A percentile compares a stretch with the other conserved stretches of the same genome.
These are phyloP conservation scores for Aureobasidium sp. DNA, from an alignment of 2,329 filamentous ascomycete species.

Conservation along the genomic window DNA sequence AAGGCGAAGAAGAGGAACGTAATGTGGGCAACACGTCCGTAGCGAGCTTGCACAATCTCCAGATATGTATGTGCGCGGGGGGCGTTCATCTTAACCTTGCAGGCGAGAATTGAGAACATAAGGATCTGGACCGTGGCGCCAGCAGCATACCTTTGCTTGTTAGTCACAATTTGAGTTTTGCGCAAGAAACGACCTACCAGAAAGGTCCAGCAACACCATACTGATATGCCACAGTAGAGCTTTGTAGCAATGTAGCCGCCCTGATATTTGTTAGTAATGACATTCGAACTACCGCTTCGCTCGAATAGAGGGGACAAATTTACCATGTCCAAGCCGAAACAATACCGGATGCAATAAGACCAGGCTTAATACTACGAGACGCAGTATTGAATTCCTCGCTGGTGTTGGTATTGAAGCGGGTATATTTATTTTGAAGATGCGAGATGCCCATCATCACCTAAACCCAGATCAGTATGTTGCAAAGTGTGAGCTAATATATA, in stretches of 20 bases:
- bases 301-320: too few relatives aligned
- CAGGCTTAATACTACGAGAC: constrained; percentile 88
- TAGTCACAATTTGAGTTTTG: too few relatives aligned
- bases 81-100: constrained; percentile 87
- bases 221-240: constrained; percentile 82
- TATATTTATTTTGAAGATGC: too few relatives aligned
- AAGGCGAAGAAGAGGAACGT: constrained; percentile 87
- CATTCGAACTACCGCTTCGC: too few relatives aligned
- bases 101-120: constrained; percentile 90
- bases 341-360: constrained; percentile 89
- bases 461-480: too few relatives aligned
- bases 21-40: constrained; percentile 76
- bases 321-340: constrained; percentile 96
- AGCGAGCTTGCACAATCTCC: constrained; percentile 84
- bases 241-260: too few relatives aligned
- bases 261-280: too few relatives aligned
- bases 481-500: constrained; percentile 85
- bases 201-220: constrained; percentile 71
- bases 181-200: too few relatives aligned
- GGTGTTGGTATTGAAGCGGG: too few relatives aligned
- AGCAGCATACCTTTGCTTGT: too few relatives aligned
- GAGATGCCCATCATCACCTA: too few relatives aligned
- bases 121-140: constrained; percentile 86
- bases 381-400: constrained; percentile 94
- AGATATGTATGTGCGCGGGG: constrained; percentile 84